A percentile compares a stretch with the other conserved stretches of the same genome.
Conservation (phyloP, 2,329 filamentous ascomycete genomes). For the Microdochium paspali region DNA sequence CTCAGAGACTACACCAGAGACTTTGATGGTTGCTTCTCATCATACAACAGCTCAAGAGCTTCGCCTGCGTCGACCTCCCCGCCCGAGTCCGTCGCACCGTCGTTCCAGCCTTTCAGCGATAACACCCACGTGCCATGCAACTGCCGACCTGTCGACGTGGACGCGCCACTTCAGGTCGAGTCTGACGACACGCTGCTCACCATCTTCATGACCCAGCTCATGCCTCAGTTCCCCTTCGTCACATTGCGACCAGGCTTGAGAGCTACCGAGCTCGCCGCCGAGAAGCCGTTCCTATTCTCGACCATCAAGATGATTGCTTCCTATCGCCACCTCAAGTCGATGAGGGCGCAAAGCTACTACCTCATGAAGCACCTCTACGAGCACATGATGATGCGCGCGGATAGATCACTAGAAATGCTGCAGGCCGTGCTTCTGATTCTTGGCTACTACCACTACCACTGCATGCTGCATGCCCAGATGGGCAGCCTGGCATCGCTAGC, state of each 20-base stretch:
- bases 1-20: constrained; percentile 16
- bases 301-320: constrained; percentile 41
- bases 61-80: constrained; percentile 1
- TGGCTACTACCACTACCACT: constrained; percentile 45
- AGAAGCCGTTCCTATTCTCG: constrained; percentile 37
- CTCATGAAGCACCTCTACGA: constrained; percentile 36
- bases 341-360: constrained; percentile 39
- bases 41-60: constrained; percentile 8
- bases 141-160: constrained; percentile 31
- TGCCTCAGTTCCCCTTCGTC: constrained; percentile 37
- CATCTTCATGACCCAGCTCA: constrained; percentile 32
- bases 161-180: constrained; percentile 28
- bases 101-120: constrained; percentile 33
- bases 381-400: constrained; percentile 36
- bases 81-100: constrained; percentile 11
- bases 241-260: constrained; percentile 25
- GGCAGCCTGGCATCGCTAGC: constrained; percentile 40
- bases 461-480: constrained; percentile 41
- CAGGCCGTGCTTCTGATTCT: constrained; percentile 38
- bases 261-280: constrained; percentile 24
- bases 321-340: constrained; percentile 32
- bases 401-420: constrained; percentile 39
- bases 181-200: constrained; percentile 35
- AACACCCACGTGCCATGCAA: constrained; percentile 36
- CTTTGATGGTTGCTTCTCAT: constrained; percentile 7